phyloP scores from a whole-genome alignment of 352 stramenopile genomes.

The Pythium vanterpoolii region DNA sequence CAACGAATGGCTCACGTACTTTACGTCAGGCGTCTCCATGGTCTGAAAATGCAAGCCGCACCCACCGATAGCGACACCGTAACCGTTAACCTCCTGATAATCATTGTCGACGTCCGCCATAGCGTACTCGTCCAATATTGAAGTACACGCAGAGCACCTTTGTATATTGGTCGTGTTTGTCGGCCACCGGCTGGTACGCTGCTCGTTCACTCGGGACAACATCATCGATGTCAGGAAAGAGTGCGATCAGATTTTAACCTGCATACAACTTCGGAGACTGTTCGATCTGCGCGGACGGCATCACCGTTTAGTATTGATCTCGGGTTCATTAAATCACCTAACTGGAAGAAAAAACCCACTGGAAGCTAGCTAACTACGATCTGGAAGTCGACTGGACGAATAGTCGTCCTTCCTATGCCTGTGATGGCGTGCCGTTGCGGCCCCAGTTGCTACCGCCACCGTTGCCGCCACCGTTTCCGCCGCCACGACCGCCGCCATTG shows the following conservation, averaged over 20 bases:
- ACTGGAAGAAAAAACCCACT: not conserved
- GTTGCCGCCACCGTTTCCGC: conserved; percentile 17
- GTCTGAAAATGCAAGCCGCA: not conserved
- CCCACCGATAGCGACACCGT: not conserved
- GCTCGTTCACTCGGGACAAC: no score
- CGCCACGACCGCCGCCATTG: conserved; percentile 21
- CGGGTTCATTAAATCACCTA: not conserved
- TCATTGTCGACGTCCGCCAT: conserved; percentile 17
- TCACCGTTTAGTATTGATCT: not conserved
- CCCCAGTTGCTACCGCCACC: conserved; percentile 35
- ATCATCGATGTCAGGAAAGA: no score
- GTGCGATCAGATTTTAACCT: no score
- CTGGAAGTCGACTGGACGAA: not conserved
- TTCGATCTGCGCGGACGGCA: not conserved
- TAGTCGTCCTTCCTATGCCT: not conserved
- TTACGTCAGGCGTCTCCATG: conserved; percentile 6
- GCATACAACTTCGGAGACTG: no score
- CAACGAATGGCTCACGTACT: conserved; percentile 7
- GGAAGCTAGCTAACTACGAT: not conserved
- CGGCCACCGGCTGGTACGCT: no score
- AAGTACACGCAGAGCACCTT: not conserved
- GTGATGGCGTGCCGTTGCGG: conserved; percentile 7
- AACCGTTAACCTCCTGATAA: not conserved
- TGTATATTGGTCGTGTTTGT: no score
- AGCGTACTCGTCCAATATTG: not conserved